Base-by-base conservation (phyloP, 139 green algal species). In the Micromonas pusilla region DNA sequence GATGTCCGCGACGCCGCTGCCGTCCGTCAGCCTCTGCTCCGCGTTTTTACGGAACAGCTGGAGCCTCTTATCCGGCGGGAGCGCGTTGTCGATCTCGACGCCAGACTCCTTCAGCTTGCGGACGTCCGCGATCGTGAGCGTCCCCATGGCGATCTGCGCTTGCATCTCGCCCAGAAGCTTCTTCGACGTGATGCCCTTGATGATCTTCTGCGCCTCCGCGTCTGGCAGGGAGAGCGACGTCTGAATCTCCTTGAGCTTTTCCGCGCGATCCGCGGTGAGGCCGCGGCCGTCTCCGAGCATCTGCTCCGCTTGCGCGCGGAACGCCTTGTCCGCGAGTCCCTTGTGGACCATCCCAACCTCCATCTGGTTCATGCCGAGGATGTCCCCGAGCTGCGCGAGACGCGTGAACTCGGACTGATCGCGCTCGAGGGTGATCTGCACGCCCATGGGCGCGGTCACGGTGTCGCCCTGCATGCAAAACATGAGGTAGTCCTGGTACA, bases 401-500 rank as follows among this genome's bases (percentile, higher is more conserved):
- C 92, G 88, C 28, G 84, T 85, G 79, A 97, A 97, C 81, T 96
- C 92, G 63, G 52, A 80, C 66, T 87, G 72, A 78, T 97, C 92
- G 1, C 91, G 83, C 86, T 96, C 87, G 60, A 91, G 72, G 30
- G 83, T 79, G 26, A 87, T 84, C 37, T 64, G 81, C 1, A 90
- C 87, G 33, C 95, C 95, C 87, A 99, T 96, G 31, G 94, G 91
- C 65, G 96, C 87, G 73, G 57, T 85, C 31, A 96, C 85, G 30
- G 94, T 89, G 53, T 99, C 92, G 33, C 93, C 91, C 6, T 81
- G 85, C 72, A 89, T 79, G 78, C 83, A 88, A 68, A 83, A 89
- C 77, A 98, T 88, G 33, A 99, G 88, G 88, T 96, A 99, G 75
- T 92, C 92, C 78, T 90, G 88, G 88, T 99, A 99, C 66, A 97